A percentile compares a stretch with the other conserved stretches of the same genome.
Conservation (phyloP, 305 asterid genomes). For the Fraxinus ornus region DNA sequence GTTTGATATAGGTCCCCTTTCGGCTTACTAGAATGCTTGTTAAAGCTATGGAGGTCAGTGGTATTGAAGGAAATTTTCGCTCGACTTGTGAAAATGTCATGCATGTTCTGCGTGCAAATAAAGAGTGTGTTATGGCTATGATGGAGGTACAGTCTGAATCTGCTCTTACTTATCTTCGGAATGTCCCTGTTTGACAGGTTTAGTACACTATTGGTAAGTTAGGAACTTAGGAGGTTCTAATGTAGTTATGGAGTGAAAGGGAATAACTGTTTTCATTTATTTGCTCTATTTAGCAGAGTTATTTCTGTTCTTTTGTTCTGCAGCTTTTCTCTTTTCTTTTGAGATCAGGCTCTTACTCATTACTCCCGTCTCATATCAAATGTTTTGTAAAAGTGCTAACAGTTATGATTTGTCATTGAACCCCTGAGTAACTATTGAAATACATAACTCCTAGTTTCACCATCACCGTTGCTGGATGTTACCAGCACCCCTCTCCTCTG, state of each 20-base stretch:
- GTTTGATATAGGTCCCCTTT: slow-evolving; percentile 81
- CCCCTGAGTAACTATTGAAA: background rate
- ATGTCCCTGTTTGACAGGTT: background rate
- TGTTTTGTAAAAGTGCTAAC: background rate
- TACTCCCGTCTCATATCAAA: background rate
- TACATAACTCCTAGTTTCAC: background rate
- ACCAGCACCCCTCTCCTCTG: background rate
- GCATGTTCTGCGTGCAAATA: slow-evolving; percentile 93
- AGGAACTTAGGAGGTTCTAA: background rate
- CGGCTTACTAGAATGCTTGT: slow-evolving; percentile 99
- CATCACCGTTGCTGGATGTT: background rate
- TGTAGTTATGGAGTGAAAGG: background rate
- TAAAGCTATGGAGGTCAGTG: slow-evolving; percentile 99
- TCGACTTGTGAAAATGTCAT: slow-evolving; percentile 98
- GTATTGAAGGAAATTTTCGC: slow-evolving; percentile 96
- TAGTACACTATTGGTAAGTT: background rate
- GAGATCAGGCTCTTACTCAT: background rate
- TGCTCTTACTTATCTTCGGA: background rate
- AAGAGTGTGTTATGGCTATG: slow-evolving; percentile 99
- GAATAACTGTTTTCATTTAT: background rate
- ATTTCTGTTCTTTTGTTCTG: background rate
- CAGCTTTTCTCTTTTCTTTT: background rate
- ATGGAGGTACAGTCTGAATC: slow-evolving; percentile 78
- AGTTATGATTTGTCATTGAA: background rate
- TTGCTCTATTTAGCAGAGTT: background rate